Conservation (phyloP, 306 rosid genomes). For the Alnus rubra region DNA sequence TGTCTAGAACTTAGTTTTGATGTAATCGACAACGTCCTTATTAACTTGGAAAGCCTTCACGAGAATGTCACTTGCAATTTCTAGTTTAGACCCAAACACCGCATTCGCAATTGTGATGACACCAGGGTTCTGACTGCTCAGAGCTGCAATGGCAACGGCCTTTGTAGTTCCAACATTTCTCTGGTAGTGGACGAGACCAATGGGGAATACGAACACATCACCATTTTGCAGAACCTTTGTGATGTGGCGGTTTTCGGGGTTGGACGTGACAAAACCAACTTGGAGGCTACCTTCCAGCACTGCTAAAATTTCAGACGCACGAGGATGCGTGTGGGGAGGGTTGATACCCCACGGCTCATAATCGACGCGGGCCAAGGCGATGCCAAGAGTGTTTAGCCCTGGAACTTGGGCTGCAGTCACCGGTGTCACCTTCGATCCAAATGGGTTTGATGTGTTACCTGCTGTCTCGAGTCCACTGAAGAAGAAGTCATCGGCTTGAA, state of each 20-base stretch:
- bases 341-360: constrained; percentile 33
- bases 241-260: constrained; percentile 25
- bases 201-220: constrained; percentile 36
- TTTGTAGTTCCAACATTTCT: constrained; percentile 18
- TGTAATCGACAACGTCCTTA: not conserved
- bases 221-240: constrained; percentile 26
- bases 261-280: constrained; percentile 40
- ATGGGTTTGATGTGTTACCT: constrained; percentile 33
- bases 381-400: constrained; percentile 37
- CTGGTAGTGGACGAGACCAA: constrained; percentile 38
- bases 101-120: constrained; percentile 32
- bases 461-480: constrained; percentile 27
- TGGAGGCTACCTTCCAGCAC: constrained; percentile 36
- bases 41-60: constrained; percentile 34
- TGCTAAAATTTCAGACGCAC: constrained; percentile 26
- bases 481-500: constrained; percentile 35
- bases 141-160: constrained; percentile 34
- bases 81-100: constrained; percentile 35
- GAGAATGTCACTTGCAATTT: constrained; percentile 31
- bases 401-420: constrained; percentile 24
- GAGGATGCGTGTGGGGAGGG: constrained; percentile 39
- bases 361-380: constrained; percentile 30
- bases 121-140: constrained; percentile 45
- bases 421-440: constrained; percentile 32
- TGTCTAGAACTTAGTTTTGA: constrained; percentile 30